Percentiles rank a stretch among this genome's conserved stretches.
These are phyloP conservation scores for Talaromyces proteolyticus DNA, from an alignment of 495 filamentous ascomycete species.

Conservation along the genomic window DNA sequence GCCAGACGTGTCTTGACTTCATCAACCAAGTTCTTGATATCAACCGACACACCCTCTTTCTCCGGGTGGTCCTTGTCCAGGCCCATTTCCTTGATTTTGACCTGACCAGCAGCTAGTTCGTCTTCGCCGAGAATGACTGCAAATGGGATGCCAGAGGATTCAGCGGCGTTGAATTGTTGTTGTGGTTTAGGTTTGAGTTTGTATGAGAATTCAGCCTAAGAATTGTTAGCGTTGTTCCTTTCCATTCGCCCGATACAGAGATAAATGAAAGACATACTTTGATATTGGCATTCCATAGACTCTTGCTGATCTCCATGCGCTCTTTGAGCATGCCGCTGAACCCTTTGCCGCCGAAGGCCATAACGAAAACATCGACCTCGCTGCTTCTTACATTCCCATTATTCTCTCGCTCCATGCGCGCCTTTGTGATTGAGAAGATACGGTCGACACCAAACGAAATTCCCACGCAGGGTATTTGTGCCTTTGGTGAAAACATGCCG, in stretches of 20 bases:
- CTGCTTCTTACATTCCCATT: constrained; percentile 52
- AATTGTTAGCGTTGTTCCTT: constrained; percentile 10
- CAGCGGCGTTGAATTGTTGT: constrained; percentile 76
- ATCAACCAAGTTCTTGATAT: constrained; percentile 48
- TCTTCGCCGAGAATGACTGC: constrained; percentile 77
- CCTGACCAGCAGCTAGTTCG: constrained; percentile 66
- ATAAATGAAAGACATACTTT: constrained; percentile 41
- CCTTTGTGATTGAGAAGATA: constrained; percentile 87
- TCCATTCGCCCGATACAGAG: neutral
- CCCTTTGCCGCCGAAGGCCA: constrained; percentile 88
- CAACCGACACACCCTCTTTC: constrained; percentile 75
- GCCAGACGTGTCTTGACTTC: constrained; percentile 46
- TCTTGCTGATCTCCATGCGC: constrained; percentile 68
- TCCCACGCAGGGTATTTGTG: constrained; percentile 84
- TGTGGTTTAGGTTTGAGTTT: constrained; percentile 75
- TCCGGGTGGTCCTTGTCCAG: constrained; percentile 73
- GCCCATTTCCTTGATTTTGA: constrained; percentile 82
- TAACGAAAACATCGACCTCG: constrained; percentile 83
- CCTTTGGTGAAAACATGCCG: constrained; percentile 83
- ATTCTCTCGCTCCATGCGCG: constrained; percentile 61
- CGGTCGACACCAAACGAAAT: constrained; percentile 94
- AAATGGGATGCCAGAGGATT: constrained; percentile 64
- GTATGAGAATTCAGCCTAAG: constrained; percentile 68
- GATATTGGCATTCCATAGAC: constrained; percentile 73
- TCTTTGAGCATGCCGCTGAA: constrained; percentile 76